These are phyloP conservation scores for Hemileia vastatrix DNA, from an alignment of 1,284 basidiomycete species.

Conservation along the genomic window DNA sequence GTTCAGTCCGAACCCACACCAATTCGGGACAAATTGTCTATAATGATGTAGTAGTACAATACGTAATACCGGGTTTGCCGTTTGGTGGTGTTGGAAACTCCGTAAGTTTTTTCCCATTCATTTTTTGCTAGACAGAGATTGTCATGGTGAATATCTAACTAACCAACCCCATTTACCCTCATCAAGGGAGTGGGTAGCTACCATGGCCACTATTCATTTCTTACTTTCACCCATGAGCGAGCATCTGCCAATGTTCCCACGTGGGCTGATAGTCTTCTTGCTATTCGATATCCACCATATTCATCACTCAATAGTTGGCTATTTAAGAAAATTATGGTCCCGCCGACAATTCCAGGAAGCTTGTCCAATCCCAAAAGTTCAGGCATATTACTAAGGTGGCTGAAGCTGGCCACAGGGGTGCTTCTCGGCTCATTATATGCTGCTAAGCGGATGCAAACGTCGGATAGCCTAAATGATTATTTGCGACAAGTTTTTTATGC, in stretches of 20 bases:
- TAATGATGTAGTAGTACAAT: conserved; percentile 42
- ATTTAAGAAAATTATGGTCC: conserved; percentile 4
- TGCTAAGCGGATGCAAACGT: no score
- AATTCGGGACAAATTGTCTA: conserved; percentile 27
- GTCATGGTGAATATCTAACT: no score
- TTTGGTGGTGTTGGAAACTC: conserved; percentile 32
- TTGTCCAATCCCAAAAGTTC: no score
- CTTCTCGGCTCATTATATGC: no score
- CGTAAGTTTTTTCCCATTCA: no score
- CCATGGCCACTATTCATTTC: conserved; percentile 43
- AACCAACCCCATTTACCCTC: neutral
- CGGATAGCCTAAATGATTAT: no score
- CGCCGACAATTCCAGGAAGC: no score
- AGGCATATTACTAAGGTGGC: no score
- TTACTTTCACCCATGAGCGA: conserved; percentile 46
- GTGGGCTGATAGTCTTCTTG: conserved; percentile 42
- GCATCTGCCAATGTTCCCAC: conserved; percentile 41
- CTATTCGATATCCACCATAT: conserved; percentile 45
- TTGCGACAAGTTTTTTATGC: no score
- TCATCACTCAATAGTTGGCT: conserved; percentile 15
- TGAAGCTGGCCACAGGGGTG: no score
- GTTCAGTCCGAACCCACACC: conserved; percentile 12
- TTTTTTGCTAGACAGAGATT: no score
- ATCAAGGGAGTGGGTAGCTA: conserved; percentile 37
- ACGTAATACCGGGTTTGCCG: conserved; percentile 29